A percentile compares a stretch with the other conserved stretches of the same genome.
These are phyloP conservation scores for Trichoderma gracile DNA, from an alignment of 2,329 filamentous ascomycete species.

Conservation along the genomic window DNA sequence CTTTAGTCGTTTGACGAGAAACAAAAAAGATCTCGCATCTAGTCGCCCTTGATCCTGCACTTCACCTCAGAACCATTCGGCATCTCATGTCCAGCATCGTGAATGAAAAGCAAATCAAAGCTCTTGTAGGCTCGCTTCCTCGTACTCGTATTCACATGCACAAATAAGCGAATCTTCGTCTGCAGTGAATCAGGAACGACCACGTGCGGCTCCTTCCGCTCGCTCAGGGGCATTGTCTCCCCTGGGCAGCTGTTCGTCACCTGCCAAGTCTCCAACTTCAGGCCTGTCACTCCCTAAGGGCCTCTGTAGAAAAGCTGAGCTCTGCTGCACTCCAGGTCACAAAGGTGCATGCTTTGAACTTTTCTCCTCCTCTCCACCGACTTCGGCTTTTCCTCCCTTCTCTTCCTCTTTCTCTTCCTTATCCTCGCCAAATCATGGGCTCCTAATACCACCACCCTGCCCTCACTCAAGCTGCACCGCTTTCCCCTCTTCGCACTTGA, in stretches of 20 bases:
- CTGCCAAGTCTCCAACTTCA: neutral
- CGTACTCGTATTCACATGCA: neutral
- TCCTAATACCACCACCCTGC: neutral
- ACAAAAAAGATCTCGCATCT: too few relatives aligned
- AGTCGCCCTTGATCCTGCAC: too few relatives aligned
- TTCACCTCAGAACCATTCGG: too few relatives aligned
- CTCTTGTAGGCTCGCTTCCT: neutral
- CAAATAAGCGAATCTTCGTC: neutral
- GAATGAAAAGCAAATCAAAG: too few relatives aligned
- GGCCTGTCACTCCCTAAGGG: neutral
- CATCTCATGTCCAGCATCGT: too few relatives aligned
- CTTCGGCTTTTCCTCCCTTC: neutral
- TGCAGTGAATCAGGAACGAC: conserved; percentile 9
- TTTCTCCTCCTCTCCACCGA: neutral
- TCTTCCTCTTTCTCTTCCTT: conserved; percentile 2
- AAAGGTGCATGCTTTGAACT: neutral
- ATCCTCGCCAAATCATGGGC: neutral
- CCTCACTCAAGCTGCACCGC: neutral
- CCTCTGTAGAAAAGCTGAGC: neutral
- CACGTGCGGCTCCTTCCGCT: neutral
- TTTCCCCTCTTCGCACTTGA: neutral
- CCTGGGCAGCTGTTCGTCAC: conserved; percentile 10
- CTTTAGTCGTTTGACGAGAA: too few relatives aligned
- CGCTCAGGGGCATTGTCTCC: conserved; percentile 1
- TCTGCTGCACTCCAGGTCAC: neutral